Conservation (phyloP, 768 basidiomycete genomes). For the Mycena vitilis region DNA sequence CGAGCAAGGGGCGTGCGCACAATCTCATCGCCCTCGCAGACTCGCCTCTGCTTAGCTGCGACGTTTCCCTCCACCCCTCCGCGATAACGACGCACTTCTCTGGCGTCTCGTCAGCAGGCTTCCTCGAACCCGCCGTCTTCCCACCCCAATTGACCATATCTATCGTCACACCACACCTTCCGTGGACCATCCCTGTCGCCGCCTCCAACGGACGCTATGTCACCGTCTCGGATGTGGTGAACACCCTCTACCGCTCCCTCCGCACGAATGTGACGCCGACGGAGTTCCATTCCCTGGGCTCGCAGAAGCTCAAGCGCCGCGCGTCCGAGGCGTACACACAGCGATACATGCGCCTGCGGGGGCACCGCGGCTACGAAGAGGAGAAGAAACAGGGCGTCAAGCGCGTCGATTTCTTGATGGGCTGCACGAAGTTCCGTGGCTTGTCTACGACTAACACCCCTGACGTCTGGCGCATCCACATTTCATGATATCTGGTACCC, state of each 20-base stretch:
- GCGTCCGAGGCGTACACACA: conserved; percentile 47
- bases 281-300: conserved; percentile 46
- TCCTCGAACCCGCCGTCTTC: conserved; percentile 31
- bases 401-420: conserved; percentile 53
- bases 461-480: conserved; percentile 18
- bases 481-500: background rate
- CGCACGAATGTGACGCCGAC: conserved; percentile 45
- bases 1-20: conserved; percentile 13
- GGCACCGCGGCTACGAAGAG: conserved; percentile 39
- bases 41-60: conserved; percentile 15
- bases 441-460: conserved; percentile 3
- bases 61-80: conserved; percentile 22
- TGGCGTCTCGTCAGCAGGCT: conserved; percentile 10
- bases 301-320: conserved; percentile 39
- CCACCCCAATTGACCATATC: conserved; percentile 25
- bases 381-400: conserved; percentile 50
- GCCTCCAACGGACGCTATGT: conserved; percentile 39
- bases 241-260: conserved; percentile 49
- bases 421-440: conserved; percentile 22
- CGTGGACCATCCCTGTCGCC: conserved; percentile 37
- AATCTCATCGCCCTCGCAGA: conserved; percentile 16
- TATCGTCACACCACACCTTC: conserved; percentile 28
- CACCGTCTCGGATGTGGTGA: conserved; percentile 52
- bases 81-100: conserved; percentile 16
- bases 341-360: conserved; percentile 42